phyloP scores from a whole-genome alignment of 2,329 filamentous ascomycete genomes.

The Furcasterigmium furcatum region DNA sequence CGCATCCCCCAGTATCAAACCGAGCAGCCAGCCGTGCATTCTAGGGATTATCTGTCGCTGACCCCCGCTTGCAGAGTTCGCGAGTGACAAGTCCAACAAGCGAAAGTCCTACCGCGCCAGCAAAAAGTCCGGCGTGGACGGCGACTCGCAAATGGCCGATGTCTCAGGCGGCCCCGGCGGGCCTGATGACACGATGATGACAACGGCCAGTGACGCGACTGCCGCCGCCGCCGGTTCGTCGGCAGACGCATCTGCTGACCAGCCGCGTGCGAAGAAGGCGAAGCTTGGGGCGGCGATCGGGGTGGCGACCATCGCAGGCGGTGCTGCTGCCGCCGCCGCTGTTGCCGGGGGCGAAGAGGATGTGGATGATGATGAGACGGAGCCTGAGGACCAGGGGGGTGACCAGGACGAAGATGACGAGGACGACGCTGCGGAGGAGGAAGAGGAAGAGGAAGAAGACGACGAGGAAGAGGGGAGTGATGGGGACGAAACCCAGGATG shows the following conservation, averaged over 20 bases:
- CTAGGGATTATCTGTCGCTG: background rate
- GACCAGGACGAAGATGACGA: conserved; percentile 41
- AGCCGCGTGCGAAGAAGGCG: conserved; percentile 37
- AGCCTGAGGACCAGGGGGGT: conserved; percentile 42
- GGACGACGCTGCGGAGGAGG: conserved; percentile 38
- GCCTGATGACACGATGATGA: conserved; percentile 29
- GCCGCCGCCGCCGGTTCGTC: conserved; percentile 21
- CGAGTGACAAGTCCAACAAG: conserved; percentile 36
- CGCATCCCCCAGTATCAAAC: conserved; percentile 23
- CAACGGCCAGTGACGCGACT: conserved; percentile 11
- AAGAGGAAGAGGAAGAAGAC: conserved; percentile 38
- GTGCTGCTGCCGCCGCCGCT: conserved; percentile 25
- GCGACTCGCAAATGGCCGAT: conserved; percentile 37
- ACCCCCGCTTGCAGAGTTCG: background rate
- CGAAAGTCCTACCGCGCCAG: conserved; percentile 61
- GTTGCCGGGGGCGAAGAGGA: conserved; percentile 29
- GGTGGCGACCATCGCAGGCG: conserved; percentile 27
- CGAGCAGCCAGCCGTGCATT: background rate
- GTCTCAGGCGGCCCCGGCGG: conserved; percentile 16
- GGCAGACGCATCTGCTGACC: background rate
- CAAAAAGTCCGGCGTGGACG: conserved; percentile 49
- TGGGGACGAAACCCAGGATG: conserved; percentile 51
- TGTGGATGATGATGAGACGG: conserved; percentile 38
- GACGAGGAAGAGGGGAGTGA: conserved; percentile 46
- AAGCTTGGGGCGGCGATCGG: conserved; percentile 38